phyloP scores from a whole-genome alignment of 257 asterid species.

The Paulownia fortunei region DNA sequence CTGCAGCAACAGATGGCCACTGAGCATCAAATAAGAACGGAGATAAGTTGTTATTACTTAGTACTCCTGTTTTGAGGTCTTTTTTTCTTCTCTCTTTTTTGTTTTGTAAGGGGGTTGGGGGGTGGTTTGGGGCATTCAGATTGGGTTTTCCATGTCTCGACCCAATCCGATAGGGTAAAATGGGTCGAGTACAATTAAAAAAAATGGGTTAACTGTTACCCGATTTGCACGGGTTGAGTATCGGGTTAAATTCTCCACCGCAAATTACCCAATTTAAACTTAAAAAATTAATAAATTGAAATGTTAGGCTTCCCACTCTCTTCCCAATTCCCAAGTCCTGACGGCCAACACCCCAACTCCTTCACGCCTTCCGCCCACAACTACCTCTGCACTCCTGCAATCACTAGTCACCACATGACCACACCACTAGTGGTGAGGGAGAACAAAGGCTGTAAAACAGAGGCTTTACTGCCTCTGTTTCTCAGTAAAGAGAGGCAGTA shows the following conservation, averaged over 20 bases:
- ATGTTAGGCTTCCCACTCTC: too few species aligned
- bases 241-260: neutral
- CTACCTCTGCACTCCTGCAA: neutral
- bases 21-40: constrained; percentile 1
- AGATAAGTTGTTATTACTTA: neutral
- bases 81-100: neutral
- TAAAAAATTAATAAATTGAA: too few species aligned
- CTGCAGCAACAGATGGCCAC: constrained; percentile 47
- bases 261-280: neutral
- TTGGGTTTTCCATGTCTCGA: too few species aligned
- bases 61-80: neutral
- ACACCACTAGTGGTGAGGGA: neutral
- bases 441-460: neutral
- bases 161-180: too few species aligned
- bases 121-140: too few species aligned
- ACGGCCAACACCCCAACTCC: neutral
- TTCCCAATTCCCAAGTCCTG: neutral
- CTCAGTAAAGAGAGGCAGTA: too few species aligned
- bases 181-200: too few species aligned
- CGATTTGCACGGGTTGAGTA: neutral
- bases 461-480: neutral
- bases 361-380: neutral
- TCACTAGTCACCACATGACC: neutral
- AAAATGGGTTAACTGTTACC: neutral
- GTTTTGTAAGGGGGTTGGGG: too few species aligned